Evolutionary conservation across 2,329 filamentous ascomycete species (phyloP), one percentile per base, ranked within the genome.

Genomic region (Pestalotiopsis sp.): DNA sequence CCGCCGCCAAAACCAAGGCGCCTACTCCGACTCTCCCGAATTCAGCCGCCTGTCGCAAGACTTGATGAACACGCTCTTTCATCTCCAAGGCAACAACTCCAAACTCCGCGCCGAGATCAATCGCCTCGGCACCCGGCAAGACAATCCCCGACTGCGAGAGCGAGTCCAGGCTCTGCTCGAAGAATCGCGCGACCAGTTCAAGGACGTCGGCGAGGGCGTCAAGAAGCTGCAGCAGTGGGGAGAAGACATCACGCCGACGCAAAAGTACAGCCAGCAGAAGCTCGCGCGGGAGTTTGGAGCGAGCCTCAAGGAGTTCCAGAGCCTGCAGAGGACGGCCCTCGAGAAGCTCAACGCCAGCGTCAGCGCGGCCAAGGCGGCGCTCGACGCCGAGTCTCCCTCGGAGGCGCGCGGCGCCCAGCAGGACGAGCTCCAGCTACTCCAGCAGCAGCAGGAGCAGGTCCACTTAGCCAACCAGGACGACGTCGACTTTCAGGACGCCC

Each of bases 211-310:
- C 72, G 95, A 98, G 76, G 94, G 94, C 5, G 87, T 99, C 72
- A 98, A 98, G 90, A 94, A 92, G 81, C 88, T 98, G 61, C 93
- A 97, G 79, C 88, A 88, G 55, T 98, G 89, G 94, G 52, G 2
- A 20, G 12, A 60, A 52, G 23, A 36, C 55, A 68, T 74, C 71
- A 75, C 68, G 94, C 93, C 95, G 70, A 93, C 94, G 67, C 96
- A 99, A 85, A 97, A 95, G 81, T 98, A 97, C 84, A 96, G 94
- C 25, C 95, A 98, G 77, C 93, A 95, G 74, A 98, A 98, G 80
- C 88, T 99, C 41, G 95, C 94, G 71, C 93, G 93, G 77, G 95
- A 98, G 79, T 98, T 98, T 84, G 93, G 95, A 78, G 88, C 93
- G 45, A 93, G 93, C 63, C 89, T 98, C 69, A 90, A 91, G 74